Conservation (phyloP, 2,329 filamentous ascomycete genomes). For the Sporothrix protearum region DNA sequence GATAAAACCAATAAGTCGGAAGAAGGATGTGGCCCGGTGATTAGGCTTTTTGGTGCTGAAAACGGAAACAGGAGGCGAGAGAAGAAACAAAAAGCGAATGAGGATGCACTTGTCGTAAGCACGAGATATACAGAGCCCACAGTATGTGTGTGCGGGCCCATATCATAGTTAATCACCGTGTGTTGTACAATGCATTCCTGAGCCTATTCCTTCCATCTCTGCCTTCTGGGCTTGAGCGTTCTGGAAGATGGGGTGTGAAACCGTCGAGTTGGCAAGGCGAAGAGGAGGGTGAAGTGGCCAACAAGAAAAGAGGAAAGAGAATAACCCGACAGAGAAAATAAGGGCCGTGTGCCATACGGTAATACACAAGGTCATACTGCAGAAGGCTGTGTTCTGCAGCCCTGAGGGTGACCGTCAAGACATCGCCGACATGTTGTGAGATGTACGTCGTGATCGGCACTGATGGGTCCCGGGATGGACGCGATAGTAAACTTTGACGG, state of each 20-base stretch:
- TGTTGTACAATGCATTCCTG: neutral
- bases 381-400: constrained; percentile 14
- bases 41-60: neutral
- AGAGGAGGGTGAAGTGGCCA: neutral
- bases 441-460: neutral
- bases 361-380: neutral
- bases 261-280: neutral
- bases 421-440: constrained; percentile 5
- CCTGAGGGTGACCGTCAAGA: neutral
- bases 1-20: neutral
- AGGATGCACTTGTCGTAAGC: neutral
- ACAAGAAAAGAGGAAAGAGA: too few relatives aligned
- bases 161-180: neutral
- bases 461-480: neutral
- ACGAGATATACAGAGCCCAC: neutral
- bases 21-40: neutral
- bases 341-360: neutral
- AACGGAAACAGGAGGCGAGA: neutral
- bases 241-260: neutral
- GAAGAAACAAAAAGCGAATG: too few relatives aligned
- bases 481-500: too few relatives aligned
- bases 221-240: neutral
- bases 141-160: neutral
- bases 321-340: neutral
- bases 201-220: neutral